phyloP scores from a whole-genome alignment of 2,329 filamentous ascomycete genomes.

The Cordyceps fumosorosea region DNA sequence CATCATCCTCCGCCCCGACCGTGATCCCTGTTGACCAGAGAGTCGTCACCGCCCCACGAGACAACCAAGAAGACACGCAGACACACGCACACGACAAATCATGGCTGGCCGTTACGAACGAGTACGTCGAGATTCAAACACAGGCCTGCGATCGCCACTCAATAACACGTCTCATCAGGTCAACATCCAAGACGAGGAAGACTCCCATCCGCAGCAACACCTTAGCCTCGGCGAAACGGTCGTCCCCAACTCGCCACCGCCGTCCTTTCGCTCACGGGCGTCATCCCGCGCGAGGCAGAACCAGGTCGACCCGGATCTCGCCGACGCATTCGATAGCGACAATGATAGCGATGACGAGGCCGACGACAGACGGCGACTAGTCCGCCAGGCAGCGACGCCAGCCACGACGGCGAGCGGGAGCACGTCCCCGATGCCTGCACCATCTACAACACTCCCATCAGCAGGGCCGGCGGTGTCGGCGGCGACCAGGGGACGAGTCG shows the following conservation, averaged over 20 bases:
- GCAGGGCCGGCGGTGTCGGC: conserved; percentile 21
- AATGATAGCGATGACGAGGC: conserved; percentile 64
- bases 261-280: conserved; percentile 82
- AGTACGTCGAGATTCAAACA: conserved; percentile 32
- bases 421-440: conserved; percentile 17
- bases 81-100: conserved; percentile 19
- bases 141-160: background rate
- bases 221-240: conserved; percentile 23
- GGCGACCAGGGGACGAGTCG: conserved; percentile 33
- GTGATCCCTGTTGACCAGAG: background rate
- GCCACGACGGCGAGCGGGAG: conserved; percentile 17
- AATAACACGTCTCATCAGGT: conserved; percentile 36
- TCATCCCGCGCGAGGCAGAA: conserved; percentile 46
- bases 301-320: conserved; percentile 69
- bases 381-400: conserved; percentile 51
- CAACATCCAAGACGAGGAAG: conserved; percentile 52
- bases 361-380: conserved; percentile 80
- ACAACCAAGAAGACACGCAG: background rate
- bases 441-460: conserved; percentile 22
- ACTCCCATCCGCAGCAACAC: conserved; percentile 22
- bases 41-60: background rate
- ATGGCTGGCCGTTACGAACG: conserved; percentile 54
- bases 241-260: conserved; percentile 57
- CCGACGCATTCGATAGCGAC: conserved; percentile 85
- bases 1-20: background rate